These are phyloP conservation scores for Tricholoma hemisulphureum DNA, from an alignment of 768 basidiomycete species.

Conservation along the genomic window DNA sequence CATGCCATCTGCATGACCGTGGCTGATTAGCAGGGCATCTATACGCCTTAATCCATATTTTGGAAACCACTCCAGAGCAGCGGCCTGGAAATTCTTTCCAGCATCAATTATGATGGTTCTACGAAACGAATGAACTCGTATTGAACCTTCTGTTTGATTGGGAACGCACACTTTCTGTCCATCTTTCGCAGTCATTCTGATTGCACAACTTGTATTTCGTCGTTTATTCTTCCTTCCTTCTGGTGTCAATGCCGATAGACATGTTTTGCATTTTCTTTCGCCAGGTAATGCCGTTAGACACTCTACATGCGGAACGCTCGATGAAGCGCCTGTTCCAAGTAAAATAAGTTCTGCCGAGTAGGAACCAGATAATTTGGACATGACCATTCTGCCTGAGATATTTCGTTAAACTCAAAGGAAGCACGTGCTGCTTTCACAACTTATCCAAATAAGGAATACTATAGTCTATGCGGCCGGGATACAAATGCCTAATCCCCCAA, in stretches of 20 bases:
- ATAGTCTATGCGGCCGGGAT: not conserved
- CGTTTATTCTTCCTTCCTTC: constrained; percentile 82
- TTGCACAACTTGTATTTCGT: constrained; percentile 75
- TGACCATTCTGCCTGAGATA: too few species aligned
- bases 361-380: too few species aligned
- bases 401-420: too few species aligned
- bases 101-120: constrained; percentile 83
- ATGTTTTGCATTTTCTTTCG: constrained; percentile 53
- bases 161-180: too few species aligned
- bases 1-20: constrained; percentile 80
- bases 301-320: constrained; percentile 62
- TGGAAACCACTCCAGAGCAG: constrained; percentile 52
- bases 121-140: constrained; percentile 8
- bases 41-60: constrained; percentile 65
- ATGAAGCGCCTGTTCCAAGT: constrained; percentile 81
- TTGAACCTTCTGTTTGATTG: too few species aligned
- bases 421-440: too few species aligned
- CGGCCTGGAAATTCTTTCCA: constrained; percentile 77
- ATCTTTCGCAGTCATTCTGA: constrained; percentile 47
- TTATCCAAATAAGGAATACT: too few species aligned
- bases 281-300: constrained; percentile 73
- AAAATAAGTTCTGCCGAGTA: constrained; percentile 60
- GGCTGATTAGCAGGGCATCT: constrained; percentile 71
- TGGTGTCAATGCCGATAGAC: constrained; percentile 61
- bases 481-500: not conserved